Base-by-base conservation (phyloP, 306 rosid species). In the Sphenostylis stenocarpa region DNA sequence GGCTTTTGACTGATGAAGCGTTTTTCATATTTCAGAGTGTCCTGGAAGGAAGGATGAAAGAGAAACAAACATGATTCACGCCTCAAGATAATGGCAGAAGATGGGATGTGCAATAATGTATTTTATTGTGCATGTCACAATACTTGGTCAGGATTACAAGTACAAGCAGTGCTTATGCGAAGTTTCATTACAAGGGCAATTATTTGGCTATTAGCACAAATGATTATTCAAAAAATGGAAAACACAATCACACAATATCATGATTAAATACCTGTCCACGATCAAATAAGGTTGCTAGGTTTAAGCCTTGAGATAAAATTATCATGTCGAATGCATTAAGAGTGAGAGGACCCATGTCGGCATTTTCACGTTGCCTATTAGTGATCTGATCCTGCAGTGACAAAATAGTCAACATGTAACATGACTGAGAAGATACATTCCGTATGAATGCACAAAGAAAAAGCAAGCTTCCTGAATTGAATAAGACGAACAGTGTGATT, bases 1-100 rank as follows among this genome's bases (percentile, higher is more conserved):
- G 98, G 97, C 90, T 93, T 93, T 73, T 87, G 93, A 72, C 95
- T 84, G 80, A 93, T 83, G 66, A 93, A 93, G 81, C 97, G 98
- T 39, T 97, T 91, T 60, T 86, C 95, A 76, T 85, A 39, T 79
- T 85, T 88, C 75, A 80, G 33, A 57, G 90, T 77, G 77, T 89
- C 97, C 98, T 93, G 81, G 57, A 51, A 74, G 29, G 34, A 51
- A 74, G 24, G 34, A 74, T 60, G 70, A 29, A 15, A 52, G 47
- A 61, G 47, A 53, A 64, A 52, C 8, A 72, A 67, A 66, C 33
- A 68, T 16, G 70, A 38, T 23, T 65, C 24, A 64, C 16, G 48
- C 53, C 71, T 21, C 53, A 21, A 9, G 36, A 62, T 56, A 70
- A 26, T 56, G 77, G 78, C 36, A 57, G 14, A 21, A 67, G 9